These are phyloP conservation scores for Pleurotus ostreatus DNA, from an alignment of 768 basidiomycete genomes.

Conservation along the genomic window DNA sequence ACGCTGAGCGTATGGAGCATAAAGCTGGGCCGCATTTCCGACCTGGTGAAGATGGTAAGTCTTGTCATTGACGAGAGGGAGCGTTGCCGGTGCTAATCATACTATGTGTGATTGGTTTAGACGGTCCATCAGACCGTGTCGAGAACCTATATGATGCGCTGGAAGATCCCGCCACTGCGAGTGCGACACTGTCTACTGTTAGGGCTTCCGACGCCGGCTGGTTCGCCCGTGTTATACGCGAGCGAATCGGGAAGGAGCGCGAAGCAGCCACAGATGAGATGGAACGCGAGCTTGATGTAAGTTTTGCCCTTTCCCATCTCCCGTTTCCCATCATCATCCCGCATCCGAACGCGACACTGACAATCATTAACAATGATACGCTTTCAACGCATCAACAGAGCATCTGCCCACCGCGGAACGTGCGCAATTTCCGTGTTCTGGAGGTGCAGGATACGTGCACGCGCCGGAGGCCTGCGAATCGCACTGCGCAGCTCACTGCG, in stretches of 20 bases:
- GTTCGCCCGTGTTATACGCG: conserved; percentile 51
- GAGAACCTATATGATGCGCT: conserved; percentile 61
- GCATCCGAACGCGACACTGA: not conserved
- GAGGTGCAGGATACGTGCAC: conserved; percentile 62
- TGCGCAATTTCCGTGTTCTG: conserved; percentile 74
- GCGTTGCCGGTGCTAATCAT: too few species aligned
- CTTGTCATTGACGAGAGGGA: too few species aligned
- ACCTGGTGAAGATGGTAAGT: conserved; percentile 36
- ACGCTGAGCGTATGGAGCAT: conserved; percentile 61
- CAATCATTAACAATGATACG: not conserved
- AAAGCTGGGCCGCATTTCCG: conserved; percentile 46
- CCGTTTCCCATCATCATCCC: not conserved
- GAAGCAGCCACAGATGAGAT: conserved; percentile 56
- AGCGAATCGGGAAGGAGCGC: conserved; percentile 43
- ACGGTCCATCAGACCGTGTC: conserved; percentile 42
- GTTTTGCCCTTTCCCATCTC: conserved; percentile 12
- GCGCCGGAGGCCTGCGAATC: conserved; percentile 41
- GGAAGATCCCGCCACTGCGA: conserved; percentile 50
- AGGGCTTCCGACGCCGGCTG: conserved; percentile 52
- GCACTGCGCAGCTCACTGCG: conserved; percentile 74
- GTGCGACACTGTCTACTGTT: conserved; percentile 36
- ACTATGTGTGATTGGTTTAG: conserved; percentile 15
- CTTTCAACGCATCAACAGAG: conserved; percentile 28
- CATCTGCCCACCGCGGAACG: conserved; percentile 67
- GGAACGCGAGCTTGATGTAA: conserved; percentile 69